Evolutionary conservation across 495 filamentous ascomycete genomes (phyloP).

Genomic region (Xylaria telfairii): DNA sequence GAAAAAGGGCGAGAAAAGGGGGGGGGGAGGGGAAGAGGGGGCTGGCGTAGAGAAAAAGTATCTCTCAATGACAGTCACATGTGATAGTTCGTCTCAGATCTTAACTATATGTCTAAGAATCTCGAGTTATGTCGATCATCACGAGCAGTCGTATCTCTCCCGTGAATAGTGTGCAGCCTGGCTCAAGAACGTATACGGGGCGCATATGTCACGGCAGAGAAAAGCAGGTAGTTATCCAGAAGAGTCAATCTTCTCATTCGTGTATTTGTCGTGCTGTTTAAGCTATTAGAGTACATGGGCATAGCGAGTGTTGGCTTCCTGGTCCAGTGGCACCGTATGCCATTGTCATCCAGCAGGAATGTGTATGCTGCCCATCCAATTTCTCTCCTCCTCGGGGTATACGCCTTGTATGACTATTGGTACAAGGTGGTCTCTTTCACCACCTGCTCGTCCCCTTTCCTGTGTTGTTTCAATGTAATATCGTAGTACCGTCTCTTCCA

Average conservation of each 20-base stretch:
- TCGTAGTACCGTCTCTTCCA: conserved; percentile 25
- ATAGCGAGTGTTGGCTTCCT: conserved; percentile 16
- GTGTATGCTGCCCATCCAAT: conserved; percentile 12
- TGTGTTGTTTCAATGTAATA: conserved; percentile 25
- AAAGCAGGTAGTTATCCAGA: background rate
- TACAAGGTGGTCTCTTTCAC: conserved; percentile 38
- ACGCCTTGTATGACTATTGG: conserved; percentile 42
- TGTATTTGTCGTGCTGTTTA: background rate
- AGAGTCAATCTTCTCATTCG: background rate
- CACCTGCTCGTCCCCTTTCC: conserved; percentile 29
- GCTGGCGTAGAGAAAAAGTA: background rate
- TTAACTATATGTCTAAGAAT: background rate
- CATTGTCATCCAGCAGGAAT: conserved; percentile 1
- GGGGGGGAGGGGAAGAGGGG: background rate
- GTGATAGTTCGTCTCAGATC: conserved; percentile 9
- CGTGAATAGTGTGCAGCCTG: background rate
- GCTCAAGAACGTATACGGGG: background rate
- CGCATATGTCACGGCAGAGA: background rate
- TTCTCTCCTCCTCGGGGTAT: conserved; percentile 39
- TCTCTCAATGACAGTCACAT: background rate
- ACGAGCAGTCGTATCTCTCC: background rate
- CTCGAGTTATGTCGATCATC: conserved; percentile 13
- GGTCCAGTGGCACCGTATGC: background rate
- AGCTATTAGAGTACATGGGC: conserved; percentile 26
- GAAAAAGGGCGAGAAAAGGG: background rate